Base-by-base conservation (phyloP, 73 alveolate species). In the Uronychia binucleata region DNA sequence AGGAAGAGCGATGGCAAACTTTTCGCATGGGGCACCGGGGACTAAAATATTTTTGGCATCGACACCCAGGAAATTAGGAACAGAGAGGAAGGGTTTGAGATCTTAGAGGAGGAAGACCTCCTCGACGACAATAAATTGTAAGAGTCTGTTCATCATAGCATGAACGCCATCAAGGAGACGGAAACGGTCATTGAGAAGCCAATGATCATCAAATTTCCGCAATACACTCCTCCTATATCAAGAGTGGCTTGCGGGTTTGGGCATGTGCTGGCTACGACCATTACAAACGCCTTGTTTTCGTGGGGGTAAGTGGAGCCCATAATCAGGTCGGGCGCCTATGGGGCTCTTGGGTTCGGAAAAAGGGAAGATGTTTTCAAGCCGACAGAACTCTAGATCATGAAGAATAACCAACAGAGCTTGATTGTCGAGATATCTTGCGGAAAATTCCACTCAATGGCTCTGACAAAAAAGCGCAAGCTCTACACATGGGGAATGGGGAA, bases 401-500 rank as follows among this genome's bases (percentile, higher is more conserved):
- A 58, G 75, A 33, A 77, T 0, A 81, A 83, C 59, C 30, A 33
- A 74, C 77, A 85, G n/a, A 86, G 86, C 80, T 91, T 83, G 78
- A 90, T 93, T 19, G 85, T 80, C 34, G 91, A 90, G 57, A 89
- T 95, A 59, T 78, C 96, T 33, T 93, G 97, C n/a, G 98, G 98
- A 25, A 92, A 91, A 77, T 86, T 88, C 80, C 98, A 95, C 88
- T 92, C 98, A 77, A 80, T 95, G 93, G 93, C 94, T 0, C 59
- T 91, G 30, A 93, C 97, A 76, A 87, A 81, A 31, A 88, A 91
- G 77, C 92, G 95, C 25, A 92, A 88, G 34, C 79, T 90, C 57
- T 88, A 86, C 77, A 77, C 96, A 33, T 95, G 97, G 95, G 98
- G 98, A 32, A 88, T 76, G 35, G 98, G 98, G 0, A 86, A 81